Evolutionary conservation across 495 filamentous ascomycete species (phyloP), one percentile per base, ranked within the genome.

Genomic region (Penicillium maclennaniae): DNA sequence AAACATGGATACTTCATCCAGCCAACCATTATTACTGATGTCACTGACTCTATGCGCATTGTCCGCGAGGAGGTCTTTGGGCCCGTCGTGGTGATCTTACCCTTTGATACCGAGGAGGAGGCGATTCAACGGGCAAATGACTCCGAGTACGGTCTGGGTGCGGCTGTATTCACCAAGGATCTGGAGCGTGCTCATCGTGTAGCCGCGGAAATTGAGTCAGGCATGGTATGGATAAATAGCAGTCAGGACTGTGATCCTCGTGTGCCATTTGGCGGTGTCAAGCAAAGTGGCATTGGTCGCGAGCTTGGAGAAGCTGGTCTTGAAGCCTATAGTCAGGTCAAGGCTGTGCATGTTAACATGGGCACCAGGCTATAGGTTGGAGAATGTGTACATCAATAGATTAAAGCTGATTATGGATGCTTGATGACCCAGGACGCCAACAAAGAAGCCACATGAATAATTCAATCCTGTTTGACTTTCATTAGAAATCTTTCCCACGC

Each of bases 161-260:
- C 83, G 16, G 87, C 91, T 0, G 72, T 97, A 0, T 96, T 97
- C 63, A 96, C 89, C 3, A 75, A 80, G 60, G 83, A 96, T 62
- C 71, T 97, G 50, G 81, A 81, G 54, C 81, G 82, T 48, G 90
- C 86, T 19, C 92, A 97, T 72, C 80, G 88, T 20, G 83, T 96
- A 2, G 92, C 92, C 6, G 74, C 82, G 44, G 83, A 83, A 58
- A 88, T 97, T 56, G 89, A 97, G 71, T 81, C 90, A 0, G 93
- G 93, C 39, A 96, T 95, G 91, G 91, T 97, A 16, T 97, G 91
- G 91, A 83, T 97, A 60, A 97, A 97, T 66, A 87, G 83, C 51
- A 87, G 83, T 61, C 85, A 91, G 49, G 85, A 89, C 56, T 83
- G 78, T 15, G 83, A 88, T 65, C 83, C 78, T 43, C 67, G 88